Base-by-base conservation (phyloP, 2,329 filamentous ascomycete genomes). In the Pyrenochaeta sp. region DNA sequence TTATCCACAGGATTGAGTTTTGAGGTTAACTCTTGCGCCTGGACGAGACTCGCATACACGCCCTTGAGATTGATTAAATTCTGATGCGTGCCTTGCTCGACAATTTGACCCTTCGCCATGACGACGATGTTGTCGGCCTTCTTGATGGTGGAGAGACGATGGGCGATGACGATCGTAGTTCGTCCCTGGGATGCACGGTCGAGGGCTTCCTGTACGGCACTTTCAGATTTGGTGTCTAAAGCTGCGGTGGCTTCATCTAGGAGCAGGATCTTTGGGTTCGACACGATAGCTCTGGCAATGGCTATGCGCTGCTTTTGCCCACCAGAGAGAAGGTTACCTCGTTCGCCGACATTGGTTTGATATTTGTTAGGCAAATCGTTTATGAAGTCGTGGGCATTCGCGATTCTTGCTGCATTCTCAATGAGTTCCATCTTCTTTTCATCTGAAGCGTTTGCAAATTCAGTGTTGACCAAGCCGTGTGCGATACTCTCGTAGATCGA, bases 281-380 rank as follows among this genome's bases (percentile, higher is more conserved):
- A 94, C 30, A 97, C 92, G 55, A 97, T 87, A 39, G 93, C 93
- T 71, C 93, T 86, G 7, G 94, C 93, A 77, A 98, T 97, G 12
- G 94, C 93, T 72, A 98, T 96, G 68, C 95, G 91, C 79, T 98
- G 95, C 78, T 97, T 97, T 79, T 99, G 95, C 36, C 95, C 95
- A 75, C 95, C 95, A 54, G 92, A 96, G 8, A 99, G 84, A 51
- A 97, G 81, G 74, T 97, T 96, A 9, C 95, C 95, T 62, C 93
- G 90, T 77, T 98, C 93, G 55, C 95, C 95, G n/a, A 98, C 94
- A 65, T 96, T 89, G 0, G 95, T 98, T 65, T 97, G 87, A 70
- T 98, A 98, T 1, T 91, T 91, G 66, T 98, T 91, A 0, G 95
- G 93, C 1, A 98, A 85, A 12, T 84, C 79, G 5, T 82, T 86